A percentile compares a stretch with the other conserved stretches of the same genome.
Evolutionary conservation across 768 basidiomycete species (phyloP).

Genomic region (Polyporus arcularius): DNA sequence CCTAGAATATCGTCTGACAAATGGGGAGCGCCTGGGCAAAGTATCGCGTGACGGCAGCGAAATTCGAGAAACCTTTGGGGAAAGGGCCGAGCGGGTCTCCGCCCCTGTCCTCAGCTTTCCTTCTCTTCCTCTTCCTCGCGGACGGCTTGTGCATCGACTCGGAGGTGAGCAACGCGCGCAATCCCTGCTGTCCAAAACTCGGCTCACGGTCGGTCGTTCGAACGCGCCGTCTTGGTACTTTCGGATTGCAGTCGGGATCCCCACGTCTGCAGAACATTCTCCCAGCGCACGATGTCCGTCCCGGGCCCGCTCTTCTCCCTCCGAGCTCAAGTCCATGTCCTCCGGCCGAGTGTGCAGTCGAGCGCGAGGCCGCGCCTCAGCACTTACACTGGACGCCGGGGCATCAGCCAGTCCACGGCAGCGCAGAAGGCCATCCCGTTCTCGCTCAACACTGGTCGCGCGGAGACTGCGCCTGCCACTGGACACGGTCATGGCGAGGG

Average conservation of each 20-base stretch:
- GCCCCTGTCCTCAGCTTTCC: too few relatives aligned
- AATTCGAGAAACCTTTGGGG: background rate
- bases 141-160: too few relatives aligned
- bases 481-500: constrained; percentile 2
- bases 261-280: constrained; percentile 10
- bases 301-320: constrained; percentile 5
- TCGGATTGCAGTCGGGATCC: background rate
- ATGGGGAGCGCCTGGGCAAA: background rate
- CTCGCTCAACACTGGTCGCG: constrained; percentile 43
- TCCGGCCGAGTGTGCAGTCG: constrained; percentile 4
- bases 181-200: too few relatives aligned
- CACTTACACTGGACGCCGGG: background rate
- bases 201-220: background rate
- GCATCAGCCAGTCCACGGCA: constrained; percentile 32
- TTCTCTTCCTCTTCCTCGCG: too few relatives aligned
- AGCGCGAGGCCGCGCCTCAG: background rate
- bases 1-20: constrained; percentile 1
- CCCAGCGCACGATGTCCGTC: constrained; percentile 5
- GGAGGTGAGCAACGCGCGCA: too few relatives aligned
- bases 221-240: background rate
- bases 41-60: background rate
- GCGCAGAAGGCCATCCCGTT: constrained; percentile 46
- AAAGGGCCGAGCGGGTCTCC: background rate
- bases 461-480: constrained; percentile 24
- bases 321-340: background rate